A percentile compares a stretch with the other conserved stretches of the same genome.
These are phyloP conservation scores for Coccomyxa sp. DNA, from an alignment of 139 green algal genomes.

Conservation along the genomic window DNA sequence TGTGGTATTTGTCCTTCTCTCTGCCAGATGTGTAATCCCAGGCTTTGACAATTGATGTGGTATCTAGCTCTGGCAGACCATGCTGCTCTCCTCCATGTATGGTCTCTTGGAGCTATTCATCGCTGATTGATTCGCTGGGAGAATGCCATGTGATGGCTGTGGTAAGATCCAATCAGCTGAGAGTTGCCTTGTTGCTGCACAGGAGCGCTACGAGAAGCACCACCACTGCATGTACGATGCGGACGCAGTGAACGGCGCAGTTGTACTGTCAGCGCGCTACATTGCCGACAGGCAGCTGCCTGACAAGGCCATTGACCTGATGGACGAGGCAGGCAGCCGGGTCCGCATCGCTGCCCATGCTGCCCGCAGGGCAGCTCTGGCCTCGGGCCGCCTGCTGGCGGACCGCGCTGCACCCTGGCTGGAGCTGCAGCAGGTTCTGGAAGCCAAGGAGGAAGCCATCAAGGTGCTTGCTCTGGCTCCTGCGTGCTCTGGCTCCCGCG, in stretches of 20 bases:
- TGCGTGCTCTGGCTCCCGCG: no score
- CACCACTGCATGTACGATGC: conserved; percentile 98
- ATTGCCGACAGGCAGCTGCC: conserved; percentile 86
- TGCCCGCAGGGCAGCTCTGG: conserved; percentile 23
- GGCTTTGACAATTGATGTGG: no score
- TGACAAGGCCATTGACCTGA: conserved; percentile 48
- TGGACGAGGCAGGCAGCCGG: conserved; percentile 92
- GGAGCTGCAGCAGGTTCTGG: conserved; percentile 59
- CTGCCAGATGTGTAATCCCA: no score
- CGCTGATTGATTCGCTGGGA: no score
- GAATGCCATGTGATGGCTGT: no score
- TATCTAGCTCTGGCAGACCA: no score
- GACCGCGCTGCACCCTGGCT: conserved; percentile 14
- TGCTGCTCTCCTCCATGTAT: no score
- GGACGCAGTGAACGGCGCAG: conserved; percentile 87
- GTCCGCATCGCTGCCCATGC: conserved; percentile 78
- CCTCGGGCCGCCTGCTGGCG: conserved; percentile 9
- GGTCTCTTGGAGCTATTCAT: no score
- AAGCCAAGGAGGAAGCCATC: conserved; percentile 68
- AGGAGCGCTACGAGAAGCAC: conserved; percentile 94
- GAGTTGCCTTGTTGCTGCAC: conserved; percentile 9
- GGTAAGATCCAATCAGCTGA: no score
- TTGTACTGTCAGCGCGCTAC: conserved; percentile 91
- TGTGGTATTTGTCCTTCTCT: no score
- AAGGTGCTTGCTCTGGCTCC: conserved; percentile 15